These are phyloP conservation scores for Chalara sp. DNA, from an alignment of 2,329 filamentous ascomycete species.

Conservation along the genomic window DNA sequence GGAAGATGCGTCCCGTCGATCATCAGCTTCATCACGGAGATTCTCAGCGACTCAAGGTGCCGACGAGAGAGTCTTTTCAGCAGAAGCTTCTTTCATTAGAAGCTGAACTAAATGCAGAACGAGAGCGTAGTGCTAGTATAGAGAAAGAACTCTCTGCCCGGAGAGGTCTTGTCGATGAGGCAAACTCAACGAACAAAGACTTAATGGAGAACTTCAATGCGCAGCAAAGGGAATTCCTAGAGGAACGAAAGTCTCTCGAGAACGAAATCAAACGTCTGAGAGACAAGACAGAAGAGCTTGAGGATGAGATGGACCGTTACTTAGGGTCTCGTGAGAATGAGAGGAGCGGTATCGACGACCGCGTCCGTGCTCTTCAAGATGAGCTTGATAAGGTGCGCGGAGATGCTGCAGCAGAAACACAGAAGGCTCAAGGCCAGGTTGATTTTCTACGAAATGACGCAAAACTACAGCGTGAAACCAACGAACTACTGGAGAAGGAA, in stretches of 20 bases:
- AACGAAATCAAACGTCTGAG: constrained; percentile 72
- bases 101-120: constrained; percentile 68
- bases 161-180: constrained; percentile 71
- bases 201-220: constrained; percentile 92
- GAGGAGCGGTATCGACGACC: constrained; percentile 62
- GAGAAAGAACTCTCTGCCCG: constrained; percentile 63
- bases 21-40: constrained; percentile 53
- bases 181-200: constrained; percentile 86
- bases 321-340: constrained; percentile 80
- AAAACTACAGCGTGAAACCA: constrained; percentile 51
- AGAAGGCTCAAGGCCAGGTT: constrained; percentile 55
- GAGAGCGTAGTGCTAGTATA: constrained; percentile 56
- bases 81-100: constrained; percentile 65
- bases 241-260: constrained; percentile 78
- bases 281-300: constrained; percentile 74
- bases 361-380: constrained; percentile 58
- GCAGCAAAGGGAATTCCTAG: constrained; percentile 79
- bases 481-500: constrained; percentile 51
- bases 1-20: constrained; percentile 46
- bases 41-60: constrained; percentile 52
- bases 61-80: constrained; percentile 55
- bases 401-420: constrained; percentile 48
- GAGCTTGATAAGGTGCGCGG: constrained; percentile 61
- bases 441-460: constrained; percentile 57
- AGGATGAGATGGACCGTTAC: constrained; percentile 85